phyloP scores from a whole-genome alignment of 768 basidiomycete species.

The Amanita thiersii region DNA sequence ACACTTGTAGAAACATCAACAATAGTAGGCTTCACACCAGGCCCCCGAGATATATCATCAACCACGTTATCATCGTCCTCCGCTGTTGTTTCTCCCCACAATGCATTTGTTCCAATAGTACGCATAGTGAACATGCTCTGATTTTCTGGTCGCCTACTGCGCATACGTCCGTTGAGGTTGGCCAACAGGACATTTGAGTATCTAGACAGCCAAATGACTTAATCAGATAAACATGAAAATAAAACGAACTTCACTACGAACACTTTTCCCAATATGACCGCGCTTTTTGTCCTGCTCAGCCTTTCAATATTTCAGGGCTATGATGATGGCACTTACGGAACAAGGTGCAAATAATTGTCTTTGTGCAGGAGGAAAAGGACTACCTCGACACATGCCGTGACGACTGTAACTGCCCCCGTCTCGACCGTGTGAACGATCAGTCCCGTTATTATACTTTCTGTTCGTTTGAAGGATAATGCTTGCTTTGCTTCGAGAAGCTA shows the following conservation, averaged over 20 bases:
- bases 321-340: slow-evolving; percentile 4
- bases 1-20: no score
- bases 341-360: slow-evolving; percentile 3
- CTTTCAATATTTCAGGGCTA: neutral
- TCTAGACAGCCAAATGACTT: neutral
- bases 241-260: neutral
- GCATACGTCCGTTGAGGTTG: slow-evolving; percentile 8
- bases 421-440: slow-evolving; percentile 4
- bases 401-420: slow-evolving; percentile 5
- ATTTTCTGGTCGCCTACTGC: no score
- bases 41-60: no score
- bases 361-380: neutral
- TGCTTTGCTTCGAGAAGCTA: neutral
- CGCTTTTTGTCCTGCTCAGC: no score
- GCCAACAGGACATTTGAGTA: slow-evolving; percentile 8
- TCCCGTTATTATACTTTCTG: slow-evolving; percentile 1
- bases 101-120: no score
- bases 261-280: slow-evolving; percentile 7
- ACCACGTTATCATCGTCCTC: no score
- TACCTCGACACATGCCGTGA: slow-evolving; percentile 5
- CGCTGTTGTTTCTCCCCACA: no score
- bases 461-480: neutral
- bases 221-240: neutral
- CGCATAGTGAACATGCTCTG: no score
- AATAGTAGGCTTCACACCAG: no score